phyloP scores from a whole-genome alignment of 371 early-diverging fungal species.

The Sporodiniella umbellata region DNA sequence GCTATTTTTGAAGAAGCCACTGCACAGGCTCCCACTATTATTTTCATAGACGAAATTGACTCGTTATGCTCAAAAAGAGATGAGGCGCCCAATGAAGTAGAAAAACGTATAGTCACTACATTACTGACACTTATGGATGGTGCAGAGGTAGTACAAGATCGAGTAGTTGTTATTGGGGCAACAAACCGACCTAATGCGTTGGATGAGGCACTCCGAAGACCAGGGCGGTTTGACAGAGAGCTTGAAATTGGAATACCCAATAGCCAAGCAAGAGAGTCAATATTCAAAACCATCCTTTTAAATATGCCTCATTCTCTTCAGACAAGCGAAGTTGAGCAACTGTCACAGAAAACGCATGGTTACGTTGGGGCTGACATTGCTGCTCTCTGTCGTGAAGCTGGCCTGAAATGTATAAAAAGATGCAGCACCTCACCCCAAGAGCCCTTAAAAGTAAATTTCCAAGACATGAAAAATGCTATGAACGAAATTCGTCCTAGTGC shows the following conservation, averaged over 20 bases:
- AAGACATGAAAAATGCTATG: constrained; percentile 56
- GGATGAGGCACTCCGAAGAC: constrained; percentile 96
- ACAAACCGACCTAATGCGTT: constrained; percentile 95
- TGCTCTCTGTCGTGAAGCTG: constrained; percentile 86
- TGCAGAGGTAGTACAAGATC: constrained; percentile 23
- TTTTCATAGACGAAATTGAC: constrained; percentile 99
- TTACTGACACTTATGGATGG: constrained; percentile 98
- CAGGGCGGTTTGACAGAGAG: constrained; percentile 97
- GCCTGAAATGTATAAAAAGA: constrained; percentile 75
- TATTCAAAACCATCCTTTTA: constrained; percentile 69
- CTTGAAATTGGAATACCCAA: constrained; percentile 94
- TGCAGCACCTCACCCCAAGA: constrained; percentile 17
- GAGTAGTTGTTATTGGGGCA: constrained; percentile 91
- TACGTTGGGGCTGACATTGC: constrained; percentile 98
- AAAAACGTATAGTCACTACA: constrained; percentile 95
- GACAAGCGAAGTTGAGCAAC: constrained; percentile 43
- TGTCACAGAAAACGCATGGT: constrained; percentile 83
- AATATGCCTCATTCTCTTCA: constrained; percentile 70
- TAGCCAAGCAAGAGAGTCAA: constrained; percentile 66
- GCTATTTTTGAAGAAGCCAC: constrained; percentile 81
- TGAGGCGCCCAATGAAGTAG: constrained; percentile 69
- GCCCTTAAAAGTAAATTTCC: constrained; percentile 18
- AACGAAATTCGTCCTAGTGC: constrained; percentile 87
- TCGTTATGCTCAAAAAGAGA: constrained; percentile 93
- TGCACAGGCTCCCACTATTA: constrained; percentile 84